phyloP scores from a whole-genome alignment of 345 rosid species.

The Boechera divaricarpa region DNA sequence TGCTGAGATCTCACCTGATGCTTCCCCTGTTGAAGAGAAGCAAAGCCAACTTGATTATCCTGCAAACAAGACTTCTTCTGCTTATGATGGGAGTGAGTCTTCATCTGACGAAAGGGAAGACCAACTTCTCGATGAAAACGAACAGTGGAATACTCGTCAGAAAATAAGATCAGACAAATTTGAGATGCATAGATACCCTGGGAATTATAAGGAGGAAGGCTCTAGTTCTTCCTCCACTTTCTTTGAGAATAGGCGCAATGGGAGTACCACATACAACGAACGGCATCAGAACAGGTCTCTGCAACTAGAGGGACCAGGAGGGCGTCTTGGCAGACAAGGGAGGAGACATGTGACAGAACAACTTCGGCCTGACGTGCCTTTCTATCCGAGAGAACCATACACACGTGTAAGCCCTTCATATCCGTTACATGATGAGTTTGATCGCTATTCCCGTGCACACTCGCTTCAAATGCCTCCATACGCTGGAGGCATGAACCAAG shows the following conservation, averaged over 20 bases:
- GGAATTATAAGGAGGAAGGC: constrained; percentile 34
- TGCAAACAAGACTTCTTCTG: constrained; percentile 48
- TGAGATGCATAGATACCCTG: constrained; percentile 34
- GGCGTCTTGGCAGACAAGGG: constrained; percentile 48
- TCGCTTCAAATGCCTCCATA: constrained; percentile 51
- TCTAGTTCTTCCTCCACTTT: constrained; percentile 46
- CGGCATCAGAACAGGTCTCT: constrained; percentile 48
- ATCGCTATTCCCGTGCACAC: constrained; percentile 43
- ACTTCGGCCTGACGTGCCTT: constrained; percentile 48
- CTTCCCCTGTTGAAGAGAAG: constrained; percentile 37
- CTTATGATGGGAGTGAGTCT: constrained; percentile 54
- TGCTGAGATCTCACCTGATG: constrained; percentile 43
- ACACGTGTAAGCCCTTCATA: constrained; percentile 55
- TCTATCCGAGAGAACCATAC: constrained; percentile 51
- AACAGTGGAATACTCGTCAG: constrained; percentile 45
- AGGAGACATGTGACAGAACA: constrained; percentile 52
- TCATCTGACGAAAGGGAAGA: constrained; percentile 71
- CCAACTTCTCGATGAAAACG: constrained; percentile 46
- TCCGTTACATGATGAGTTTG: constrained; percentile 53
- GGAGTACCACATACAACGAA: constrained; percentile 36
- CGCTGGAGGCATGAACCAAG: constrained; percentile 40
- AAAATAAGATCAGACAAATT: constrained; percentile 49
- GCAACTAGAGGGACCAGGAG: constrained; percentile 49
- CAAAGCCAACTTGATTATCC: constrained; percentile 10
- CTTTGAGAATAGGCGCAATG: constrained; percentile 42